Conservation (phyloP, 1,284 basidiomycete genomes). For the Flammula alnicola region DNA sequence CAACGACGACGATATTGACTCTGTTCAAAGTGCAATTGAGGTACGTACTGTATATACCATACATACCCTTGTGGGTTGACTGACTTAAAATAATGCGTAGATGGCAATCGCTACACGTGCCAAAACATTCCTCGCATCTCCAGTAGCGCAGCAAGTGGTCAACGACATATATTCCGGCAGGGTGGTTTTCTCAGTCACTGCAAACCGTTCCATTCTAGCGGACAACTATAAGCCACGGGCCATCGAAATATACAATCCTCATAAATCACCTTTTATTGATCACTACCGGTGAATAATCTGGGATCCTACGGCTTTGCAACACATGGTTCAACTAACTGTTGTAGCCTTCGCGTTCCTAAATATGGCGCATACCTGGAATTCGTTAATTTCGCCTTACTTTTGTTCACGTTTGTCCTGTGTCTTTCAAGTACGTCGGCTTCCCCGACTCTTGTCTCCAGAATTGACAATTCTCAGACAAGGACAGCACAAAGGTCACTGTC, state of each 20-base stretch:
- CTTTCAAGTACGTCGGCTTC: slow-evolving; percentile 58
- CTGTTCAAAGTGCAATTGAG: slow-evolving; percentile 80
- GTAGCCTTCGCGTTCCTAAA: slow-evolving; percentile 80
- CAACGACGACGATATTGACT: slow-evolving; percentile 57
- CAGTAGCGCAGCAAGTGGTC: slow-evolving; percentile 82
- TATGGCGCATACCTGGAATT: slow-evolving; percentile 84
- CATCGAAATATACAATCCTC: slow-evolving; percentile 77
- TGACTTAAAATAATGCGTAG: slow-evolving; percentile 42
- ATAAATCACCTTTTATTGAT: slow-evolving; percentile 78
- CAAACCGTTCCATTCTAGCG: slow-evolving; percentile 74
- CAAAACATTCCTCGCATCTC: slow-evolving; percentile 79
- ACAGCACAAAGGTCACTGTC: slow-evolving; percentile 51
- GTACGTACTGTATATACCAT: slow-evolving; percentile 45
- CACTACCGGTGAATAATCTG: slow-evolving; percentile 64
- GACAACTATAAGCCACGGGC: slow-evolving; percentile 85
- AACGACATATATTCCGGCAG: slow-evolving; percentile 81
- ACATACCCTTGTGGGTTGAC: not conserved
- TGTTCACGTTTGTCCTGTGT: slow-evolving; percentile 76
- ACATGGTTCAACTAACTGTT: slow-evolving; percentile 3
- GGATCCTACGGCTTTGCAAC: slow-evolving; percentile 3
- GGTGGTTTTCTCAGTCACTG: slow-evolving; percentile 68
- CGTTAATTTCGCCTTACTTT: slow-evolving; percentile 69
- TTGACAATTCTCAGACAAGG: slow-evolving; percentile 52
- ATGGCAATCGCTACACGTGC: slow-evolving; percentile 85
- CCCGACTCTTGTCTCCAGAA: slow-evolving; percentile 8